These are phyloP conservation scores for Trichophyton verrucosum DNA, from an alignment of 2,329 filamentous ascomycete genomes.

Conservation along the genomic window DNA sequence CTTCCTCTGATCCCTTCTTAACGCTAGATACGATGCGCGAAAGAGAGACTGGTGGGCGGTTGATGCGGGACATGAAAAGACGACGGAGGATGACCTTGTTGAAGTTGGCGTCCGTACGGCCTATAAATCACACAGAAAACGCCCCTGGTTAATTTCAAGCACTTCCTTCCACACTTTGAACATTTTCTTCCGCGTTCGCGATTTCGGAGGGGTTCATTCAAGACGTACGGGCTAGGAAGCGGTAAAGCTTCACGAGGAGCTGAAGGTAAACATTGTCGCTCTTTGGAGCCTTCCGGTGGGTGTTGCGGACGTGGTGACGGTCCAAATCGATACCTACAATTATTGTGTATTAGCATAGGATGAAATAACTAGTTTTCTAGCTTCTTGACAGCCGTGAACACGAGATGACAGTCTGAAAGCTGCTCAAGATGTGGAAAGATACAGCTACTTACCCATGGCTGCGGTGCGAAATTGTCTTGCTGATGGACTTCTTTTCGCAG, in stretches of 20 bases:
- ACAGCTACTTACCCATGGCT: slow-evolving; percentile 32
- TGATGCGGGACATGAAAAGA: slow-evolving; percentile 97
- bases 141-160: slow-evolving; percentile 7
- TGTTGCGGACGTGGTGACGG: slow-evolving; percentile 51
- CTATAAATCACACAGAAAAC: slow-evolving; percentile 33
- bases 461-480: slow-evolving; percentile 21
- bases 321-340: slow-evolving; percentile 44
- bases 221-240: slow-evolving; percentile 83
- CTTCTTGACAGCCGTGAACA: background rate
- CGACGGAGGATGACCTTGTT: slow-evolving; percentile 98
- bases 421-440: background rate
- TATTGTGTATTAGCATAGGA: background rate
- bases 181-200: background rate
- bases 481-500: slow-evolving; percentile 8
- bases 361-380: background rate
- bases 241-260: slow-evolving; percentile 96
- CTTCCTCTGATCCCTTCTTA: slow-evolving; percentile 36
- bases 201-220: background rate
- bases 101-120: slow-evolving; percentile 93
- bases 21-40: slow-evolving; percentile 69
- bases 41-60: slow-evolving; percentile 88
- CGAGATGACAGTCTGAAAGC: background rate
- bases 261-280: slow-evolving; percentile 97
- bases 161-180: slow-evolving; percentile 7
- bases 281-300: slow-evolving; percentile 89